Base-by-base conservation (phyloP, 2,329 filamentous ascomycete species). In the Tolypocladium nubicola region DNA sequence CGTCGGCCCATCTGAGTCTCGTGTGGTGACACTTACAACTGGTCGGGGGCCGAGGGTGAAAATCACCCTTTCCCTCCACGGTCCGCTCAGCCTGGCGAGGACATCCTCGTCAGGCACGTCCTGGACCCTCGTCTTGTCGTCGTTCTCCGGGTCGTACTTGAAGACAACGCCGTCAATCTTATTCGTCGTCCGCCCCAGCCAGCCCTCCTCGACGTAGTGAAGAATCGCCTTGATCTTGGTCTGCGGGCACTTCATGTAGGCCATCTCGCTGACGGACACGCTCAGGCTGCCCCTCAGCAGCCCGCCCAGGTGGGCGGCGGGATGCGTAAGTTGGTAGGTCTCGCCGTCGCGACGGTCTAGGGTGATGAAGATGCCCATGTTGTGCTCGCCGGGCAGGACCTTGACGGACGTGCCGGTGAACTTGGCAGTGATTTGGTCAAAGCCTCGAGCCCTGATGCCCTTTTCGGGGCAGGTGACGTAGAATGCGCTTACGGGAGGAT, bases 351-450 rank as follows among this genome's bases (percentile, higher is more conserved):
- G 81, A 61, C 85, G 87, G 66, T 90, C 84, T 33, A 97, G 75
- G 11, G 84, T 92, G 70, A 99, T 87, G 74, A 97, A 99, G 65
- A 99, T 97, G 62, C 94, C 94, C 63, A 95, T 79, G 71, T 99
- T 99, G 76, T 96, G 90, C 68, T 92, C 86, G 61, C 94, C 94
- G 0, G 94, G 90, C 26, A 87, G 86, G 41, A 99, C 93, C 69
- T 91, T 90, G 71, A 99, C 82, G 65, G 89, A 93, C 21, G 94
- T 97, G 58, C 94, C 94, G 1, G 94, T 97, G 74, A 99, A 99
- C 73, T 97, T 97, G 68, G 94, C 94, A 64, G 89, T 93, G 66
- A 99, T 86, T 76, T 99, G 94, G 68, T 99, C 94, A 68, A 93
- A 99, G 1, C 94, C 94, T 58, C 88, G 83, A 19, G 94, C 94